Evolutionary conservation across 2,329 filamentous ascomycete genomes (phyloP).

Genomic region (Taxawa tesnikishii): DNA sequence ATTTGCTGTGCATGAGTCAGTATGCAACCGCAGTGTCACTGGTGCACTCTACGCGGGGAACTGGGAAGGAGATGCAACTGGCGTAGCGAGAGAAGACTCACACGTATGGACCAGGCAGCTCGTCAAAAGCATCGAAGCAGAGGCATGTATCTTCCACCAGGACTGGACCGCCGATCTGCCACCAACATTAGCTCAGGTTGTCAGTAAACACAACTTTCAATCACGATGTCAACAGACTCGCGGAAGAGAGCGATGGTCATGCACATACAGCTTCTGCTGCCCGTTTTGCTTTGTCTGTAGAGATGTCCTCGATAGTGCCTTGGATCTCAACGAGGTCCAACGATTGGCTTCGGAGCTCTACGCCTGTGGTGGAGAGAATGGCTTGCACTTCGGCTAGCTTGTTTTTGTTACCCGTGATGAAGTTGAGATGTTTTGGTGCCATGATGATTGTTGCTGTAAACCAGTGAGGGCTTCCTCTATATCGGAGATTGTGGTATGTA

Average conservation of each 20-base stretch:
- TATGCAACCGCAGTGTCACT: no score
- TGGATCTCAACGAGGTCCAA: constrained; percentile 84
- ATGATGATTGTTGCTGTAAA: no score
- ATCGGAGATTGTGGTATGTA: no score
- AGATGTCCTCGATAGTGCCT: constrained; percentile 84
- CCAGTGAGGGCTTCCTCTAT: no score
- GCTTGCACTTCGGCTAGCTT: constrained; percentile 83
- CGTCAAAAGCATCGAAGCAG: constrained; percentile 80
- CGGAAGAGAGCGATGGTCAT: constrained; percentile 1
- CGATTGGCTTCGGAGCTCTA: constrained; percentile 60
- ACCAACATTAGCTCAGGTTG: no score
- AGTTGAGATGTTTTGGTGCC: constrained; percentile 55
- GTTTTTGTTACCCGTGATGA: constrained; percentile 93
- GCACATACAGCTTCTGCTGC: constrained; percentile 66
- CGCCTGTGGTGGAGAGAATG: constrained; percentile 55
- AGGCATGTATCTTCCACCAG: constrained; percentile 93
- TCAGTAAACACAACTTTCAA: no score
- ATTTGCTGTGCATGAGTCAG: constrained; percentile 53
- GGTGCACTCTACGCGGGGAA: no score
- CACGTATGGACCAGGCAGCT: constrained; percentile 96
- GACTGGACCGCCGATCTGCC: constrained; percentile 69
- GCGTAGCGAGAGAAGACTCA: constrained; percentile 30
- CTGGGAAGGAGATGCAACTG: no score
- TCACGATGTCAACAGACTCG: no score
- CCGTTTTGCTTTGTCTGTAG: constrained; percentile 69